Conservation (phyloP, 805 yeast species). For the Teunomyces barrocoloradensis region DNA sequence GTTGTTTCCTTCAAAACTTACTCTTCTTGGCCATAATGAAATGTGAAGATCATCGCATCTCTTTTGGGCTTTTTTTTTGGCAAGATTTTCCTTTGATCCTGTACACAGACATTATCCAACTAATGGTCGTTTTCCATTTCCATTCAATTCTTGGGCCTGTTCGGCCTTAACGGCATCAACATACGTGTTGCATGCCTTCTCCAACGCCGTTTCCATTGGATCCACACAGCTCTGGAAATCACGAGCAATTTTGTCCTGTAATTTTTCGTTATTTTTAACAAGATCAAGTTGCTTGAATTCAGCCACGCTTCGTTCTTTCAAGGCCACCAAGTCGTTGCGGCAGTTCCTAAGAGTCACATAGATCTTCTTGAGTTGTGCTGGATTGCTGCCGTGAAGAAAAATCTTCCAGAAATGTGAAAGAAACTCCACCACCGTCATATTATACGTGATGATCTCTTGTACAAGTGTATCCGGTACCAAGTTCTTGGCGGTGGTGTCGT, state of each 20-base stretch:
- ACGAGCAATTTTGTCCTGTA: slow-evolving; percentile 29
- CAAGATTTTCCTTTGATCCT: background rate
- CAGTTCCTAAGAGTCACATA: slow-evolving; percentile 36
- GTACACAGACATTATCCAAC: slow-evolving; percentile 16
- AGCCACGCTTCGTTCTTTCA: slow-evolving; percentile 21
- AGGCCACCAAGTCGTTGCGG: slow-evolving; percentile 24
- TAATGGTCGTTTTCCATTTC: slow-evolving; percentile 23
- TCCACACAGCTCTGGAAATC: slow-evolving; percentile 33
- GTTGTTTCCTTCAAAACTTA: slow-evolving; percentile 17
- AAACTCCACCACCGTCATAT: slow-evolving; percentile 41
- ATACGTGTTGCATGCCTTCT: slow-evolving; percentile 35
- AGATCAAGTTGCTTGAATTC: slow-evolving; percentile 13
- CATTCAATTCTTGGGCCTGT: slow-evolving; percentile 20
- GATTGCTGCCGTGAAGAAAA: slow-evolving; percentile 34
- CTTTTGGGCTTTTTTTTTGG: too few species aligned
- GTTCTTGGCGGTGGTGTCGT: slow-evolving; percentile 19
- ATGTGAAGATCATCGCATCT: background rate
- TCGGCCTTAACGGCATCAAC: slow-evolving; percentile 25
- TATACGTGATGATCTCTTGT: slow-evolving; percentile 36
- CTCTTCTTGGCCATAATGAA: slow-evolving; percentile 38
- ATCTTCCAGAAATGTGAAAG: slow-evolving; percentile 44
- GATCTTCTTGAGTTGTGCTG: slow-evolving; percentile 37
- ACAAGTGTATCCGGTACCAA: slow-evolving; percentile 31
- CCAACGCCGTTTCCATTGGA: slow-evolving; percentile 31
- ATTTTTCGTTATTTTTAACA: slow-evolving; percentile 25